Conservation (phyloP, 2,329 filamentous ascomycete species). For the Beauveria sp. region DNA sequence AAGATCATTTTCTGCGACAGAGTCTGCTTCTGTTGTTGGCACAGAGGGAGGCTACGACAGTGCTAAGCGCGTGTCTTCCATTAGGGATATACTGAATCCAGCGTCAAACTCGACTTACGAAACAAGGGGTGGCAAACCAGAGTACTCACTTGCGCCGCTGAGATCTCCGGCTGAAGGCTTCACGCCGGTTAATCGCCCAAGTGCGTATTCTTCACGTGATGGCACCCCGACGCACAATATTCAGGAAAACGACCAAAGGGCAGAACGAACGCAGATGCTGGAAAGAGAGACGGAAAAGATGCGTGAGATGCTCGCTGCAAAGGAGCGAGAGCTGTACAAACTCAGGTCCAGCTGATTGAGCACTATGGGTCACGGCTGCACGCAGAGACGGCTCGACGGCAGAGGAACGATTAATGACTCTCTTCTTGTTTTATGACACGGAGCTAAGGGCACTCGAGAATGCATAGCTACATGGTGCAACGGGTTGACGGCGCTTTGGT, state of each 20-base stretch:
- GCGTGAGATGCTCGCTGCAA: constrained; percentile 62
- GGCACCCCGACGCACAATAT: constrained; percentile 21
- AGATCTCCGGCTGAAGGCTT: constrained; percentile 35
- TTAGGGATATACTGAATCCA: constrained; percentile 68
- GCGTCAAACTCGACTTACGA: constrained; percentile 19
- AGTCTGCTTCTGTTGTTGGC: constrained; percentile 38
- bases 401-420: constrained; percentile 5
- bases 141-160: constrained; percentile 35
- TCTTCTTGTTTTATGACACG: background rate
- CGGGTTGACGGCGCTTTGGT: background rate
- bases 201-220: constrained; percentile 27
- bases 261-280: constrained; percentile 57
- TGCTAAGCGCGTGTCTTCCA: constrained; percentile 61
- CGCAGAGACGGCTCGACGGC: background rate
- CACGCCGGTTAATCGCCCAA: constrained; percentile 34
- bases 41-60: constrained; percentile 36
- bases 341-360: background rate
- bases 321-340: constrained; percentile 57
- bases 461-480: background rate
- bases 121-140: constrained; percentile 25
- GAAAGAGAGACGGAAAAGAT: constrained; percentile 69
- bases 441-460: background rate
- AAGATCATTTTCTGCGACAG: constrained; percentile 57
- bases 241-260: constrained; percentile 45
- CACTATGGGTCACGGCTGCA: background rate